Evolutionary conservation across 768 basidiomycete genomes (phyloP).

Genomic region (Tulasnella sp.): DNA sequence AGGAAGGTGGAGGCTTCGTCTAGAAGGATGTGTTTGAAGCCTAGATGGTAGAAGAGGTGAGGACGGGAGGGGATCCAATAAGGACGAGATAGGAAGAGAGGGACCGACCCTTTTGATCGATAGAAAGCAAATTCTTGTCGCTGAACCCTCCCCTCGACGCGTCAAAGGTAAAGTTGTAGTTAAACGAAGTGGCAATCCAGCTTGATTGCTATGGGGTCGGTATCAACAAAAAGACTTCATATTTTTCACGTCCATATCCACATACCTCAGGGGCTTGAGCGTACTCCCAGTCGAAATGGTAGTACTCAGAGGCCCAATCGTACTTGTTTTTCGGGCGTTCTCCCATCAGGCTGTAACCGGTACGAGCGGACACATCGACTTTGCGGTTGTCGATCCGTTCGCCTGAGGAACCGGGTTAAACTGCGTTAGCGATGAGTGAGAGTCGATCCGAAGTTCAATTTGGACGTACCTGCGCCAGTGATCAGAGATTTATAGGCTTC

Average conservation of each 20-base stretch:
- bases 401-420: slow-evolving; percentile 31
- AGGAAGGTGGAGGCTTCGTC: slow-evolving; percentile 52
- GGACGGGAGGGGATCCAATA: neutral
- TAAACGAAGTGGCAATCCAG: slow-evolving; percentile 28
- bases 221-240: too few species aligned
- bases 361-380: slow-evolving; percentile 48
- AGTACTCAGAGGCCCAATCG: slow-evolving; percentile 52
- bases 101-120: slow-evolving; percentile 47
- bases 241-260: too few species aligned
- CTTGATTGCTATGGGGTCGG: slow-evolving; percentile 6
- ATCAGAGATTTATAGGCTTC: neutral
- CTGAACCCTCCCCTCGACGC: slow-evolving; percentile 51
- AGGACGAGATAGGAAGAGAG: neutral
- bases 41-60: neutral
- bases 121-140: slow-evolving; percentile 43
- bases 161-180: slow-evolving; percentile 55
- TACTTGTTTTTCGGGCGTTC: slow-evolving; percentile 40
- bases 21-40: slow-evolving; percentile 49
- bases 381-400: slow-evolving; percentile 37
- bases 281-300: slow-evolving; percentile 45
- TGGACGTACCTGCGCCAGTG: neutral
- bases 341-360: slow-evolving; percentile 48
- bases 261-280: slow-evolving; percentile 55
- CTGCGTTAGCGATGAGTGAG: too few species aligned
- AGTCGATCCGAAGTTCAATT: neutral